Evolutionary conservation across 2,329 filamentous ascomycete species (phyloP).

Genomic region (Penicillium expansum): DNA sequence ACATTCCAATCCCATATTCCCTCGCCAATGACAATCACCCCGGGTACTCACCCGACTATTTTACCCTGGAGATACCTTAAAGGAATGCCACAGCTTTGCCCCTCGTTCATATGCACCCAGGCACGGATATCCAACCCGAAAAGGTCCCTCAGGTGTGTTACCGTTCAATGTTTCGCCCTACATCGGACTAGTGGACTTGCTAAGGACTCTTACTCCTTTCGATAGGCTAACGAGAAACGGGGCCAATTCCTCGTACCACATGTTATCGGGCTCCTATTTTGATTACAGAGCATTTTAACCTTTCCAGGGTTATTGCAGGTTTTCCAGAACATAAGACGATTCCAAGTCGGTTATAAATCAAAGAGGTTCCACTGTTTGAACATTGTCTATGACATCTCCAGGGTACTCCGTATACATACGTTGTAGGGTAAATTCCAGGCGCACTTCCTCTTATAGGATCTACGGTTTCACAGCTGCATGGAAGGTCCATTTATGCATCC

Average conservation of each 20-base stretch:
- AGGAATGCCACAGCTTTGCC: slow-evolving; percentile 18
- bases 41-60: neutral
- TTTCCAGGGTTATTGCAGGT: neutral
- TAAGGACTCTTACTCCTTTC: slow-evolving; percentile 1
- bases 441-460: slow-evolving; percentile 6
- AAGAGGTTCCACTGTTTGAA: too few relatives aligned
- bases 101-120: slow-evolving; percentile 23
- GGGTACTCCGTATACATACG: too few relatives aligned
- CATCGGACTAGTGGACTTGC: slow-evolving; percentile 5
- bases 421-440: neutral
- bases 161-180: slow-evolving; percentile 3
- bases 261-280: neutral
- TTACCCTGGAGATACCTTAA: neutral
- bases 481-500: slow-evolving; percentile 14
- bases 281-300: neutral
- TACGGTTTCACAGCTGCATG: slow-evolving; percentile 15
- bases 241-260: slow-evolving; percentile 5
- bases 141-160: slow-evolving; percentile 3
- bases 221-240: neutral
- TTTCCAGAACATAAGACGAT: too few relatives aligned
- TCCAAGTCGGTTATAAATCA: too few relatives aligned
- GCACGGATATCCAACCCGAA: slow-evolving; percentile 11
- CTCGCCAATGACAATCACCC: slow-evolving; percentile 8
- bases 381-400: neutral
- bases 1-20: neutral